Evolutionary conservation across 192 early-diverging fungal species (phyloP).

Genomic region (Linderina pennispora): DNA sequence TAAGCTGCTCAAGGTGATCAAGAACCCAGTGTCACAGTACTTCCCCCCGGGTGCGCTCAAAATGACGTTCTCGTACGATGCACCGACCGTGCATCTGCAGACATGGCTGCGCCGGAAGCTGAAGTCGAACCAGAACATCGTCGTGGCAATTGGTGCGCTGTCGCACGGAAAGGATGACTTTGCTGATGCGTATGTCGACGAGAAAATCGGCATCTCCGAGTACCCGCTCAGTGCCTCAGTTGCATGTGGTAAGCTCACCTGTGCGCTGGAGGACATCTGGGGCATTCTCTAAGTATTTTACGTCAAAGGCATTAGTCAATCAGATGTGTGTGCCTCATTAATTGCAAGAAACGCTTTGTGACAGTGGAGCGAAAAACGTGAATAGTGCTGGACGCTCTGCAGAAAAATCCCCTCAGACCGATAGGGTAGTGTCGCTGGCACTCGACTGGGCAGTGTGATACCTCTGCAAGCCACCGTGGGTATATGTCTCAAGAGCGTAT

Average conservation of each 20-base stretch:
- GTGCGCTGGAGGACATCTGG: conserved; percentile 88
- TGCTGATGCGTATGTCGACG: conserved; percentile 92
- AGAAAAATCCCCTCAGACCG: no score
- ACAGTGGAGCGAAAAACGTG: no score
- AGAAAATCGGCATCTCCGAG: conserved; percentile 96
- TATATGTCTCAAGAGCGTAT: no score
- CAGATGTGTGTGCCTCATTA: no score
- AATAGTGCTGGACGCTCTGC: no score
- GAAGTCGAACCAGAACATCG: conserved; percentile 72
- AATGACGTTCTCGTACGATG: conserved; percentile 81
- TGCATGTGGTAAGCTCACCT: conserved; percentile 93
- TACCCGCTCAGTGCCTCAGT: conserved; percentile 95
- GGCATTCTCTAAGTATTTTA: conserved; percentile 57
- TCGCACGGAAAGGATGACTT: conserved; percentile 94
- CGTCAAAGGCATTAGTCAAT: no score
- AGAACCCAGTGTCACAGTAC: conserved; percentile 96
- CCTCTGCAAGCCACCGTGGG: no score
- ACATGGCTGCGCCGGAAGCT: conserved; percentile 76
- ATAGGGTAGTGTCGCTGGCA: no score
- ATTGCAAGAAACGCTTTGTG: no score
- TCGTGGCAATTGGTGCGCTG: conserved; percentile 93
- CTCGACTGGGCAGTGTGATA: no score
- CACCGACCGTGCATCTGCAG: conserved; percentile 71
- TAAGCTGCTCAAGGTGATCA: conserved; percentile 93
- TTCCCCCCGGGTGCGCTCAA: conserved; percentile 66